Conservation (phyloP, 2,329 filamentous ascomycete species). For the Fonsecaea monophora region DNA sequence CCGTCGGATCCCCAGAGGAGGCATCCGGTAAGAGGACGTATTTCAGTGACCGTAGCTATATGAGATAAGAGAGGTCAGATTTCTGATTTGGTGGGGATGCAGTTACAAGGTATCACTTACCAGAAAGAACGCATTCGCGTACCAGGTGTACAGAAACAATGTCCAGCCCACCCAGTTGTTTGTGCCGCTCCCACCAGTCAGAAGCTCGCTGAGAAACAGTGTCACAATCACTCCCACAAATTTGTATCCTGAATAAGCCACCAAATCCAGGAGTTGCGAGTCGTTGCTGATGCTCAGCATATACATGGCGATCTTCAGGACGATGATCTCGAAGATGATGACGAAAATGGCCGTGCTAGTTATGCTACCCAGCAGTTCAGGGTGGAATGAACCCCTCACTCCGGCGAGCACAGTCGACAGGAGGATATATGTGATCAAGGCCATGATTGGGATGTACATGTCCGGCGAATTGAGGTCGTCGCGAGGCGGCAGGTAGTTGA, state of each 20-base stretch:
- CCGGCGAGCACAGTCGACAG: constrained; percentile 90
- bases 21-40: constrained; percentile 93
- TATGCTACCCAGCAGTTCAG: constrained; percentile 88
- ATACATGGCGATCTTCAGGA: constrained; percentile 90
- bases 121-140: constrained; percentile 93
- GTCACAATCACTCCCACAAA: constrained; percentile 96
- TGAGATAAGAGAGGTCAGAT: not conserved
- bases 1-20: constrained; percentile 63
- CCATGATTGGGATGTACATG: constrained; percentile 99
- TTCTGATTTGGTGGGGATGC: too few species aligned
- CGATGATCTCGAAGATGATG: constrained; percentile 85
- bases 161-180: constrained; percentile 88
- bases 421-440: constrained; percentile 94
- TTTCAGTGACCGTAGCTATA: constrained; percentile 86
- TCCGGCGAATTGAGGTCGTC: constrained; percentile 98
- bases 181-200: constrained; percentile 79
- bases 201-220: constrained; percentile 76
- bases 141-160: constrained; percentile 88
- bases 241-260: constrained; percentile 98
- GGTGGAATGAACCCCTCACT: constrained; percentile 88
- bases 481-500: constrained; percentile 80
- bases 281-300: constrained; percentile 92
- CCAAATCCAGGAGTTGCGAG: constrained; percentile 87
- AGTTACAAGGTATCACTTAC: constrained; percentile 54
- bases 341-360: constrained; percentile 83